Base-by-base conservation (phyloP, 331 rosid genomes). In the Quercus lobata region DNA sequence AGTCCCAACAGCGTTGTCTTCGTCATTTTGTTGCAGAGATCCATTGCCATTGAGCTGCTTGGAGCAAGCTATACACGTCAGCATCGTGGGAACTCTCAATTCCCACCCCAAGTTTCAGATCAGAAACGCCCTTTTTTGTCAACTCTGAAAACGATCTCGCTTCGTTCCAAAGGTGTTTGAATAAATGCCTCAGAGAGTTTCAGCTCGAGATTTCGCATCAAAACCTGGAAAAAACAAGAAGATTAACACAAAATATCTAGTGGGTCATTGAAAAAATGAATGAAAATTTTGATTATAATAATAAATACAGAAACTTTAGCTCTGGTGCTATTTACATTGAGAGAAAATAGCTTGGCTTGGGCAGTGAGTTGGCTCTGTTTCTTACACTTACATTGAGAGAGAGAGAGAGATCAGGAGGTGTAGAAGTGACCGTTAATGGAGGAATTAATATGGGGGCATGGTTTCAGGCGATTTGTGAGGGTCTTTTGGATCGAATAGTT, bases 51-150 rank as follows among this genome's bases (percentile, higher is more conserved):
- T 90, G 72, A 91, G 96, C 77, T 91, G 93, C 90, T 95, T 91
- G 24, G 98, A 88, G 91, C 99, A 93, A 4, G 99, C 90, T 71
- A 93, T 90, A 87, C 99, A 96, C 79, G 94, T 93, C 90, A 96
- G 84, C 99, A 93, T 96, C 85, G 80, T 79, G 74, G 53, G 25
- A 35, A 35, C n/a, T 68, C 53, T 19, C 72, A 58, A 65, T 54
- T 30, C 62, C 57, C 53, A 62, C 57, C 68, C 75, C 57, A 71
- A 58, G 41, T 18, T 35, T 62, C 46, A 16, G 57, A 81, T 78
- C 75, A 5, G 77, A 49, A 83, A 76, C 54, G 17, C 54, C 54
- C 18, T 57, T 78, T 78, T 80, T 72, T 21, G 69, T 41, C 25
- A 37, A 22, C 71, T 72, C 61, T 9, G 35, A 60, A 49, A 49